Percentiles rank a stretch among this genome's conserved stretches.
These are phyloP conservation scores for Emericellopsis cladophorae DNA, from an alignment of 2,329 filamentous ascomycete genomes.

Conservation along the genomic window DNA sequence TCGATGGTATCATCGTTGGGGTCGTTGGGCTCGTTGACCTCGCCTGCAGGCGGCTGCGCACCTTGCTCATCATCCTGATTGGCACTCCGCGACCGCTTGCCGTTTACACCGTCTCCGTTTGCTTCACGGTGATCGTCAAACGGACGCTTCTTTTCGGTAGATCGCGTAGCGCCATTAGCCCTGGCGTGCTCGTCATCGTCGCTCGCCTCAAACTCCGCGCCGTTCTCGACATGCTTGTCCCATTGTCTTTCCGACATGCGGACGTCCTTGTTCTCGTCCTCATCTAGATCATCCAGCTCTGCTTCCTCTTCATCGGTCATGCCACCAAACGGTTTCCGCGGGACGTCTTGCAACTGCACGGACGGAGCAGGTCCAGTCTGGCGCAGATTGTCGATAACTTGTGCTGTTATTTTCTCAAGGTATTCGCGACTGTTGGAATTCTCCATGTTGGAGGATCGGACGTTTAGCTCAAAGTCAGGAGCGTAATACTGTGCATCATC, in stretches of 20 bases:
- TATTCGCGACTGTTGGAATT: constrained; percentile 81
- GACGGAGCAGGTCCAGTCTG: constrained; percentile 80
- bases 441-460: constrained; percentile 77
- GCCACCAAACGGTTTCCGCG: constrained; percentile 46
- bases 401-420: constrained; percentile 67
- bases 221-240: constrained; percentile 64
- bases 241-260: constrained; percentile 72
- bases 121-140: constrained; percentile 38
- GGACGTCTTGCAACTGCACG: constrained; percentile 76
- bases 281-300: constrained; percentile 58
- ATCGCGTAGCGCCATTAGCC: constrained; percentile 55
- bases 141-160: constrained; percentile 33
- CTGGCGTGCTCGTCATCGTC: constrained; percentile 75
- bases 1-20: constrained; percentile 29
- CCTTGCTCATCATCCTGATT: constrained; percentile 13
- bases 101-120: constrained; percentile 15
- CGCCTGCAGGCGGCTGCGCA: constrained; percentile 13
- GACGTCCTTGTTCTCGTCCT: constrained; percentile 74
- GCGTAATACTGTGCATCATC: constrained; percentile 60
- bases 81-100: constrained; percentile 8
- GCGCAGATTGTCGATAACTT: constrained; percentile 74
- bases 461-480: constrained; percentile 81
- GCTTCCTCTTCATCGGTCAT: constrained; percentile 57
- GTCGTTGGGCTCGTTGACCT: constrained; percentile 22
- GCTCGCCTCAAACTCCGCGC: constrained; percentile 76